These are phyloP conservation scores for Fonsecaea monophora DNA, from an alignment of 2,329 filamentous ascomycete species.

Conservation along the genomic window DNA sequence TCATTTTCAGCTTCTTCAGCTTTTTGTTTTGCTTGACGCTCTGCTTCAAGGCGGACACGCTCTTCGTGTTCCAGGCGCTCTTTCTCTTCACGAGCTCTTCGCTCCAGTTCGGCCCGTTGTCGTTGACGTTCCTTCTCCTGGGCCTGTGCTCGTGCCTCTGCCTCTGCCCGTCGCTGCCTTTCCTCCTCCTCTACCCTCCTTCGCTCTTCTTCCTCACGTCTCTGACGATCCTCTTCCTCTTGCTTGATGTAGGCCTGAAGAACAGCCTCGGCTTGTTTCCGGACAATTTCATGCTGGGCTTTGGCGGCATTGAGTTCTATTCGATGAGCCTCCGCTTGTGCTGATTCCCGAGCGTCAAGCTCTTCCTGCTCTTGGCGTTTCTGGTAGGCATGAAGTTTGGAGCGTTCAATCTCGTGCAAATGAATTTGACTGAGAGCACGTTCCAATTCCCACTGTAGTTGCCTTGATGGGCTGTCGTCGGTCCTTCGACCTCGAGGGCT, in stretches of 20 bases:
- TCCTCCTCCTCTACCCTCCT: constrained; percentile 48
- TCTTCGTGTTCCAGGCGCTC: constrained; percentile 50
- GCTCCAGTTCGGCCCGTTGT: constrained; percentile 48
- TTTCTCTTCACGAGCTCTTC: constrained; percentile 48
- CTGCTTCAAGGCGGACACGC: constrained; percentile 52
- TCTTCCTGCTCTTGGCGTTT: constrained; percentile 59
- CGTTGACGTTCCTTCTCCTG: constrained; percentile 23
- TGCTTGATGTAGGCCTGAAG: constrained; percentile 53
- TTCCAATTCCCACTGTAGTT: constrained; percentile 46
- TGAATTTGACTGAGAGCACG: constrained; percentile 51
- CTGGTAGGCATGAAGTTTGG: constrained; percentile 53
- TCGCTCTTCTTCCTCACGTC: constrained; percentile 43
- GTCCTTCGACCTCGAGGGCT: constrained; percentile 27
- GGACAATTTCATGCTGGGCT: constrained; percentile 70
- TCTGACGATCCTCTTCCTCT: constrained; percentile 43
- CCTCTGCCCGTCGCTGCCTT: constrained; percentile 44
- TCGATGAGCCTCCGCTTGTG: constrained; percentile 68
- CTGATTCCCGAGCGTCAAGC: constrained; percentile 67
- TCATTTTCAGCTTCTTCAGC: constrained; percentile 49
- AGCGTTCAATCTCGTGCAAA: constrained; percentile 52
- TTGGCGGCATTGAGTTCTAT: constrained; percentile 71
- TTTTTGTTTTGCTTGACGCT: constrained; percentile 56
- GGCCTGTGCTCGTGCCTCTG: constrained; percentile 30
- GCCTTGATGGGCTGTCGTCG: constrained; percentile 38
- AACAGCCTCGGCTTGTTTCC: constrained; percentile 61